Base-by-base conservation (phyloP, 805 yeast species). In the Wickerhamiella brachini region DNA sequence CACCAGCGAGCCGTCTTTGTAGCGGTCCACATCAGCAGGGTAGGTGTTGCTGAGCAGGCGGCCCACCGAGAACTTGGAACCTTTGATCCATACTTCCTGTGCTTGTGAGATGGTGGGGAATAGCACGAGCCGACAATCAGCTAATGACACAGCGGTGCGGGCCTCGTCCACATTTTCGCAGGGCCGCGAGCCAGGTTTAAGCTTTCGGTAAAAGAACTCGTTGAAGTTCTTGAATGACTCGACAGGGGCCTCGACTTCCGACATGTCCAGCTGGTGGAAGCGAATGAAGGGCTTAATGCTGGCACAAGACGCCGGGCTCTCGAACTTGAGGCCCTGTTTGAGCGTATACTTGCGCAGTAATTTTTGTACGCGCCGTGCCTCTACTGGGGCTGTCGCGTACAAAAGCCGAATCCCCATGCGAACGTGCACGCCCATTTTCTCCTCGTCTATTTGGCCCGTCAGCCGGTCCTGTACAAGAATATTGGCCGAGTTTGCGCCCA, bases 401-500 rank as follows among this genome's bases (percentile, higher is more conserved):
- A 90, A 69, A 44, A 90, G 67, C 44, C 96, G 67, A 49, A 90
- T 90, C 0, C 97, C 98, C 38, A 93, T 63, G 47, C 96, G 72
- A 10, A 93, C 93, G 59, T 85, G 85, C 1, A 85, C 78, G 52
- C 89, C 81, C 85, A 93, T 90, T 60, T 87, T 87, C 60, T 90
- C 98, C 63, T 90, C 97, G 61, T 84, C 66, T n/a, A 90, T 79
- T 45, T 85, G 75, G 0, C 98, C 98, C 0, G 96, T 82, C 17
- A 76, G 71, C 54, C 98, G 73, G 64, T 93, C 97, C 65, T 93
- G 97, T 2, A 90, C 97, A 48, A 93, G 70, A 29, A 93, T 90
- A 62, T 90, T 90, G 9, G 97, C 98, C 47, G 94, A 87, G 62
- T 90, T 86, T 22, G 82, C 80, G 2, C 97, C 97, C 38, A 90